phyloP scores from a whole-genome alignment of 129 eudicot genomes.

The Centrapalus pauciflorus region DNA sequence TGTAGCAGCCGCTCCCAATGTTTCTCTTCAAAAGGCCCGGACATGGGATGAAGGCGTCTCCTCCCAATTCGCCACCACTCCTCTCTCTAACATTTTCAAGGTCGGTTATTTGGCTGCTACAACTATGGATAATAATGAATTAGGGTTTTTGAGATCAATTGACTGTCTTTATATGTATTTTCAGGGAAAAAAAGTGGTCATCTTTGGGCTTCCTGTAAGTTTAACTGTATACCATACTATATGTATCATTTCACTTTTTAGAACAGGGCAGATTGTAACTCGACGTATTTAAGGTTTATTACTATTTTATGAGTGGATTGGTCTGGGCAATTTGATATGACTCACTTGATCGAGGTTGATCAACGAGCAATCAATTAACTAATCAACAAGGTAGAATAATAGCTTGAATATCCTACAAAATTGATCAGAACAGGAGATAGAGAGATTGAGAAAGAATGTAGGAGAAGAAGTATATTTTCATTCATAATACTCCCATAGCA shows the following conservation, averaged over 20 bases:
- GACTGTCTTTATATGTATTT: slow-evolving; percentile 3
- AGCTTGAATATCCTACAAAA: no score
- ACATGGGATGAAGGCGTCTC: slow-evolving; percentile 94
- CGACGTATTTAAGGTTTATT: no score
- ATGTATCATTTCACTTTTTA: not conserved
- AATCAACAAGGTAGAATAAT: no score
- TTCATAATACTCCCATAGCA: no score
- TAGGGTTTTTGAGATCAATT: slow-evolving; percentile 8
- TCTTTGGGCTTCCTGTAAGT: slow-evolving; percentile 98
- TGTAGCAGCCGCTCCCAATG: slow-evolving; percentile 72
- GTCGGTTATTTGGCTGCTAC: slow-evolving; percentile 15
- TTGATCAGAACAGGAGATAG: no score
- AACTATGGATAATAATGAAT: not conserved
- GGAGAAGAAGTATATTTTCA: no score
- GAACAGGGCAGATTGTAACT: not conserved
- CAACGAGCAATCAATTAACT: no score
- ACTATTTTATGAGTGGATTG: no score
- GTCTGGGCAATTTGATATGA: no score
- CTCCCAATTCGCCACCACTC: slow-evolving; percentile 76
- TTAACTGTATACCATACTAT: not conserved
- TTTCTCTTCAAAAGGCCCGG: slow-evolving; percentile 92
- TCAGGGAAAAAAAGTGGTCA: slow-evolving; percentile 92
- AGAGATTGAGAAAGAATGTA: no score
- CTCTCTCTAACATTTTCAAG: slow-evolving; percentile 80
- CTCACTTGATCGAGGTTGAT: no score